Base-by-base conservation (phyloP, 495 filamentous ascomycete species). In the Penicillium fimorum region DNA sequence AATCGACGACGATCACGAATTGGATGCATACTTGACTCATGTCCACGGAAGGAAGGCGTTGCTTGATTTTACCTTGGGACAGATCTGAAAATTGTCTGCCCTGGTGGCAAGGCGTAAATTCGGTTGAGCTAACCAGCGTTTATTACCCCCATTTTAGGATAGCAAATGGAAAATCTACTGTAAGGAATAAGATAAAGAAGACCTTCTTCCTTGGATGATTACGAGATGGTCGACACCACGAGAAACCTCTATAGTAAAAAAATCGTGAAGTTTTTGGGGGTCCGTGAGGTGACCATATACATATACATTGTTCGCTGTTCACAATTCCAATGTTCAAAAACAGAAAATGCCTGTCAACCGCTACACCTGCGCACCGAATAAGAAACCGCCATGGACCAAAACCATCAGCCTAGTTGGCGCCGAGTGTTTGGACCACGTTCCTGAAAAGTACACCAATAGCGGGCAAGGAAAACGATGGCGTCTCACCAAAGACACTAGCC, bases 401-500 rank as follows among this genome's bases (percentile, higher is more conserved):
- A 18, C 29, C 20, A n/a, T 29, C 40, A 35, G 44, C 43, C 64
- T 30, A 69, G 35, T 55, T 64, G 17, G 60, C 56, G 10, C 61
- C 56, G 29, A 78, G 51, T 29, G 70, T 68, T 49, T 72, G 67
- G 20, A 79, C 84, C 17, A 96, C 87, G 53, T 85, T 83, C 59
- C 86, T 82, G 67, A 96, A 95, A 63, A 95, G 75, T 50, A 91
- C 85, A 50, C 83, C 81, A 41, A 94, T 84, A 38, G 89, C 83
- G 27, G 90, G 89, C 71, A 94, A 78, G 10, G 87, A 86, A 70
- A 86, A 90, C 7, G 89, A 80, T 24, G 89, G 86, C 2, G 82
- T 85, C 32, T 80, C 79, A 53, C 91, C 85, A 67, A 96, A 94
- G 9, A 95, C 79, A 56, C 82, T 78, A 12, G 87, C 80, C 47